Evolutionary conservation across 2,329 filamentous ascomycete species (phyloP).

Genomic region (Aspergillus sp.): DNA sequence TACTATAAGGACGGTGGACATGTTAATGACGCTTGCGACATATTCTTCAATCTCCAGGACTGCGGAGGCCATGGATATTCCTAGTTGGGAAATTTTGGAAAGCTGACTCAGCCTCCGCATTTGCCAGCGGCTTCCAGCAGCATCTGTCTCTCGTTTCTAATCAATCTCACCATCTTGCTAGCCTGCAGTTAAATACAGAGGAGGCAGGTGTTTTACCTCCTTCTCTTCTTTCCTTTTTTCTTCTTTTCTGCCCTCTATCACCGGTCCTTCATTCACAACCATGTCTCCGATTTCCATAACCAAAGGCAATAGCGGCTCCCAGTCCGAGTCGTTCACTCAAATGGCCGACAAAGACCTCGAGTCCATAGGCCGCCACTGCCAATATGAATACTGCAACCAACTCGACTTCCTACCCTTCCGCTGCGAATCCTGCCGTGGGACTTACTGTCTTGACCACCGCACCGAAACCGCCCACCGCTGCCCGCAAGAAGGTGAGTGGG

Average conservation of each 20-base stretch:
- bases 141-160: conserved; percentile 4
- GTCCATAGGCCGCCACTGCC: conserved; percentile 86
- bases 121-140: conserved; percentile 11
- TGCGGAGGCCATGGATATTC: neutral
- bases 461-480: conserved; percentile 78
- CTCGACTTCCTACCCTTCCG: conserved; percentile 95
- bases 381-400: conserved; percentile 86
- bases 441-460: conserved; percentile 92
- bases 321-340: conserved; percentile 35
- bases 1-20: no score
- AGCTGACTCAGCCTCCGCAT: conserved; percentile 12
- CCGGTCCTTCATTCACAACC: neutral
- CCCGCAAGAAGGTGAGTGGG: conserved; percentile 61
- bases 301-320: conserved; percentile 17
- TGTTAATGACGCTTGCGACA: no score
- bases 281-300: conserved; percentile 29
- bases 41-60: no score
- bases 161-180: conserved; percentile 1
- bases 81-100: neutral
- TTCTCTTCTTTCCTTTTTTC: neutral
- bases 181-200: neutral
- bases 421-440: conserved; percentile 82
- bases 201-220: neutral
- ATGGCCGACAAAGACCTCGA: conserved; percentile 70
- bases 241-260: neutral